phyloP scores from a whole-genome alignment of 805 yeast genomes.

The Lachancea kluyveri region DNA sequence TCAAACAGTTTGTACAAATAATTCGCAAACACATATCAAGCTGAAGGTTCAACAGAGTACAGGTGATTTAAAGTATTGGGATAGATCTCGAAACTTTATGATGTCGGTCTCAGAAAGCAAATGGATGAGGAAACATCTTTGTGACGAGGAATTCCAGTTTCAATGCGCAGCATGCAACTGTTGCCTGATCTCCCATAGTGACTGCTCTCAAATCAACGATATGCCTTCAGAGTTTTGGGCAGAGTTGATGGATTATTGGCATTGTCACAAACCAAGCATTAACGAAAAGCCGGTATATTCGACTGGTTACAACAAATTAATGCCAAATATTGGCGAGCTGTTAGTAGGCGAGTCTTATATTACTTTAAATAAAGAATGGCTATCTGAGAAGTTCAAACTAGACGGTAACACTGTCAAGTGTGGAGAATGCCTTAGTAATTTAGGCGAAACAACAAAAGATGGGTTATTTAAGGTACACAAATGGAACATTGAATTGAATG shows the following conservation, averaged over 20 bases:
- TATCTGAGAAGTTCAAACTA: slow-evolving; percentile 3
- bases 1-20: no score
- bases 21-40: no score
- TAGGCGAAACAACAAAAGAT: slow-evolving; percentile 20
- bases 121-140: slow-evolving; percentile 22
- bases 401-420: slow-evolving; percentile 10
- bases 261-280: slow-evolving; percentile 73
- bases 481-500: slow-evolving; percentile 19
- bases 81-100: slow-evolving; percentile 10
- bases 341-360: slow-evolving; percentile 25
- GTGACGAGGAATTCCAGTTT: slow-evolving; percentile 7
- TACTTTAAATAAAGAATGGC: slow-evolving; percentile 10
- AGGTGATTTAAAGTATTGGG: no score
- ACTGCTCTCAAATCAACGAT: slow-evolving; percentile 33
- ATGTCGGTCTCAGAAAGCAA: slow-evolving; percentile 16
- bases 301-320: slow-evolving; percentile 16
- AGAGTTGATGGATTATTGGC: slow-evolving; percentile 97
- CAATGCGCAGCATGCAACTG: slow-evolving; percentile 15
- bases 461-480: slow-evolving; percentile 19
- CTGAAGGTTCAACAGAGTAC: no score
- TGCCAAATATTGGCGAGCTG: slow-evolving; percentile 22
- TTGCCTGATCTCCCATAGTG: slow-evolving; percentile 7
- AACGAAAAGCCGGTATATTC: slow-evolving; percentile 15
- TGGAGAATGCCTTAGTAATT: slow-evolving; percentile 10
- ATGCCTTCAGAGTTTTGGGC: slow-evolving; percentile 94